These are phyloP conservation scores for Saturnispora diversa DNA, from an alignment of 805 yeast genomes.

Conservation along the genomic window DNA sequence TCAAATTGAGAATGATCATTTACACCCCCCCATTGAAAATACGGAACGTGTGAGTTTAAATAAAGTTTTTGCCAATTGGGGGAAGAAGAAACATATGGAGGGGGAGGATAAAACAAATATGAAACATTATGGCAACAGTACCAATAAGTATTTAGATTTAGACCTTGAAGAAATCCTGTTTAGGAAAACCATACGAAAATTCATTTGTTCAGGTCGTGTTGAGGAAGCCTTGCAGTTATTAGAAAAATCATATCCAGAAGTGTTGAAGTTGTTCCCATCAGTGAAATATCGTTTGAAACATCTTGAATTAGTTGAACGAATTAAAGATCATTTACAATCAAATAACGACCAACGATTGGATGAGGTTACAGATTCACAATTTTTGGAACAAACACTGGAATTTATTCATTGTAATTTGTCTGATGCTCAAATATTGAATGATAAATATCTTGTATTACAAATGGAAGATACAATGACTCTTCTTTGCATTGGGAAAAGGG, in stretches of 20 bases:
- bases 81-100: background rate
- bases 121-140: constrained; percentile 7
- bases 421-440: background rate
- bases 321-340: constrained; percentile 3
- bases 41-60: constrained; percentile 22
- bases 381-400: constrained; percentile 3
- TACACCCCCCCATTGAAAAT: too few relatives aligned
- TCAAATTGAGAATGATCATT: constrained; percentile 12
- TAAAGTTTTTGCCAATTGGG: constrained; percentile 42
- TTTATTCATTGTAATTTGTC: background rate
- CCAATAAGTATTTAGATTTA: too few relatives aligned
- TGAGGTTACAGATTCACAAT: background rate
- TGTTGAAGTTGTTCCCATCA: background rate
- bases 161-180: constrained; percentile 4
- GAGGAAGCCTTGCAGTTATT: background rate
- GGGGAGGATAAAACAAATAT: constrained; percentile 17
- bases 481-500: constrained; percentile 5
- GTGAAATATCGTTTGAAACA: constrained; percentile 5
- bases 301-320: constrained; percentile 5
- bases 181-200: background rate
- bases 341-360: background rate
- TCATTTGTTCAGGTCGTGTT: background rate
- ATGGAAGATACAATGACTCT: constrained; percentile 11
- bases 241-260: background rate
- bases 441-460: background rate